These are phyloP conservation scores for Obba rivulosa DNA, from an alignment of 768 basidiomycete genomes.

Conservation along the genomic window DNA sequence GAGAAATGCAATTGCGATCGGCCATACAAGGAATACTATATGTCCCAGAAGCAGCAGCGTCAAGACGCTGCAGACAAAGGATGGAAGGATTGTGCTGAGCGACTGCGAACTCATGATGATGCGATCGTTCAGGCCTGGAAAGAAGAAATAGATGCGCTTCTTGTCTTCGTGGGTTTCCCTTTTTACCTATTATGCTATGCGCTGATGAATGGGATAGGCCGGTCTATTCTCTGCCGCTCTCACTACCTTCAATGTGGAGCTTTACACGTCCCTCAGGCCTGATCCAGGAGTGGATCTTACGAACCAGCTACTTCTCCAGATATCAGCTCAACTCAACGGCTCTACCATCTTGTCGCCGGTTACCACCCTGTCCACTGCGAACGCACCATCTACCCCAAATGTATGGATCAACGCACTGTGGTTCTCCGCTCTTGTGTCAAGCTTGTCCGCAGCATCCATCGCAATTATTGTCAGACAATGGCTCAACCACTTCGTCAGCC, in stretches of 20 bases:
- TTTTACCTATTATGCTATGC: too few relatives aligned
- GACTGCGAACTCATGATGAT: constrained; percentile 4
- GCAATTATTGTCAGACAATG: too few relatives aligned
- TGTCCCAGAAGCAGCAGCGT: too few relatives aligned
- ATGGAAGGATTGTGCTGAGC: constrained; percentile 6
- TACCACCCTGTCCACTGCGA: too few relatives aligned
- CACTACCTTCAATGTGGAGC: constrained; percentile 13
- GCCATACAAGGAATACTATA: too few relatives aligned
- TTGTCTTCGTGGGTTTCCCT: constrained; percentile 9
- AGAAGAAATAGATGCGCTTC: constrained; percentile 10
- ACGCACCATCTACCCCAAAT: too few relatives aligned
- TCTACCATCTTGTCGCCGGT: too few relatives aligned
- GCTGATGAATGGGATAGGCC: constrained; percentile 1
- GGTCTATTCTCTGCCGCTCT: constrained; percentile 13
- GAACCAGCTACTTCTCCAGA: too few relatives aligned
- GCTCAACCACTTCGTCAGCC: background rate
- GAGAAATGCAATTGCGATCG: too few relatives aligned
- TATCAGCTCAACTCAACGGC: too few relatives aligned
- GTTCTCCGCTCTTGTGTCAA: constrained; percentile 19
- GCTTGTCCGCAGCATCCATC: constrained; percentile 17
- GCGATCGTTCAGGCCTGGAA: constrained; percentile 10
- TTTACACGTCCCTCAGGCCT: constrained; percentile 3
- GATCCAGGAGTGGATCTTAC: too few relatives aligned
- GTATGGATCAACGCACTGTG: constrained; percentile 17
- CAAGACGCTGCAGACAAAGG: background rate